phyloP scores from a whole-genome alignment of 345 rosid species.

The Geranium rotundifolium region DNA sequence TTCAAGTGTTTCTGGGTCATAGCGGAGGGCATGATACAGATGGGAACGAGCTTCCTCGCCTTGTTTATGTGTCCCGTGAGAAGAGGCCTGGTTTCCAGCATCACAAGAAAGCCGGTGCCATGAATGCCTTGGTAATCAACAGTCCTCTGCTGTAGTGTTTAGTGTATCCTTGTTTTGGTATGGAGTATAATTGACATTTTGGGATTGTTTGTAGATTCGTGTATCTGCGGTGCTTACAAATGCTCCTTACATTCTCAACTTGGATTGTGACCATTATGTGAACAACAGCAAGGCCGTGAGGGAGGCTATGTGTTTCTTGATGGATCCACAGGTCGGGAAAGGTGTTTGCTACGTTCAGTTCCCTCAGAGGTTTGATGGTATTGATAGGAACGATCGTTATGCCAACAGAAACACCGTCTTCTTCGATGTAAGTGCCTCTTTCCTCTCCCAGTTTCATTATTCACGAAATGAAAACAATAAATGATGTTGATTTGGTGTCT shows the following conservation, averaged over 20 bases:
- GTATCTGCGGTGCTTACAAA: conserved; percentile 79
- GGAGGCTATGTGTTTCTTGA: conserved; percentile 91
- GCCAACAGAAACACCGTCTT: conserved; percentile 89
- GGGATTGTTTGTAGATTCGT: conserved; percentile 43
- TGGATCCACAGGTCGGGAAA: conserved; percentile 81
- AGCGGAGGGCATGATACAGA: conserved; percentile 79
- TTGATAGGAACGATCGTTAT: conserved; percentile 73
- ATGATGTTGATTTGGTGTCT: conserved; percentile 1
- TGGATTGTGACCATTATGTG: conserved; percentile 84
- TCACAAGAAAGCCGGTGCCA: conserved; percentile 98
- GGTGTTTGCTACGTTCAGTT: conserved; percentile 87
- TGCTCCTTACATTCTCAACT: conserved; percentile 85
- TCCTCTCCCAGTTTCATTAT: neutral
- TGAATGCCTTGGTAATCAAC: conserved; percentile 75
- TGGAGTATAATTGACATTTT: neutral
- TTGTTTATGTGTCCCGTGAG: conserved; percentile 84
- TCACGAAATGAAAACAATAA: neutral
- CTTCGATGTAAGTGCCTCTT: conserved; percentile 58
- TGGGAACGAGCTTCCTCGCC: conserved; percentile 74
- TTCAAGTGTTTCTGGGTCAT: conserved; percentile 80
- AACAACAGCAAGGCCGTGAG: conserved; percentile 82
- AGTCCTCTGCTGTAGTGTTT: no score
- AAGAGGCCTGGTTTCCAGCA: conserved; percentile 76
- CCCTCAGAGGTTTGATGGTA: conserved; percentile 88
- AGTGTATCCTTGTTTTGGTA: no score